A percentile compares a stretch with the other conserved stretches of the same genome.
phyloP scores from a whole-genome alignment of 2,329 filamentous ascomycete genomes.

The Diplocarpon rosae region DNA sequence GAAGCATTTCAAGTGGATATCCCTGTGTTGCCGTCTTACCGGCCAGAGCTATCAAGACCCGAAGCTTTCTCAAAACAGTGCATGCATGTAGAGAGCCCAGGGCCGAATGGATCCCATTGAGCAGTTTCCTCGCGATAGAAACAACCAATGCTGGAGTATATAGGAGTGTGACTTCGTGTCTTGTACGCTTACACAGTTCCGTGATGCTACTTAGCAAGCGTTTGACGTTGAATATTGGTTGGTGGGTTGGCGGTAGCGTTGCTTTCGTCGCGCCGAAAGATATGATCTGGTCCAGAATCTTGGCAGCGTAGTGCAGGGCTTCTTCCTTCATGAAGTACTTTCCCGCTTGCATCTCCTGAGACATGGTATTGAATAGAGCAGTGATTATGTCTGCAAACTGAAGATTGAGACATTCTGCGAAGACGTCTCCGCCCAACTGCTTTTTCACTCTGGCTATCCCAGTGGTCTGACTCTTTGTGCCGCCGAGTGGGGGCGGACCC shows the following conservation, averaged over 20 bases:
- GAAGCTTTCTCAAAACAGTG: constrained; percentile 74
- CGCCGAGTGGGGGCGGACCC: constrained; percentile 29
- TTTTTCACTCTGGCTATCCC: constrained; percentile 59
- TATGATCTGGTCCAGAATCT: constrained; percentile 60
- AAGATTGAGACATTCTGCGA: constrained; percentile 49
- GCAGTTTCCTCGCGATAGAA: constrained; percentile 62
- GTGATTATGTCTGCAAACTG: constrained; percentile 71
- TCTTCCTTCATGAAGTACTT: constrained; percentile 51
- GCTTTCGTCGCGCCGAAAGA: constrained; percentile 53
- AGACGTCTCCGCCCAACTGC: constrained; percentile 55
- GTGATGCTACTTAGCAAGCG: constrained; percentile 66
- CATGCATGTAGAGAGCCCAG: constrained; percentile 81
- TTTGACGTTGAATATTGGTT: constrained; percentile 74
- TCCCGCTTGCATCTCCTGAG: constrained; percentile 66
- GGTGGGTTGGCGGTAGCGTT: constrained; percentile 64
- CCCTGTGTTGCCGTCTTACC: constrained; percentile 60
- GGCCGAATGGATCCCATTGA: constrained; percentile 72
- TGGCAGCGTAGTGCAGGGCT: constrained; percentile 47
- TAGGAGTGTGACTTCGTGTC: constrained; percentile 50
- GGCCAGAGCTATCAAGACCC: constrained; percentile 69
- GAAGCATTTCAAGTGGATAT: constrained; percentile 82
- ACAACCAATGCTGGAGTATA: constrained; percentile 70
- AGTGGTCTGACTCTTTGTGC: constrained; percentile 28
- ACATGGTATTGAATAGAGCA: constrained; percentile 63
- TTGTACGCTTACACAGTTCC: constrained; percentile 63